phyloP scores from a whole-genome alignment of 345 rosid species.

The Gossypium longicalyx region DNA sequence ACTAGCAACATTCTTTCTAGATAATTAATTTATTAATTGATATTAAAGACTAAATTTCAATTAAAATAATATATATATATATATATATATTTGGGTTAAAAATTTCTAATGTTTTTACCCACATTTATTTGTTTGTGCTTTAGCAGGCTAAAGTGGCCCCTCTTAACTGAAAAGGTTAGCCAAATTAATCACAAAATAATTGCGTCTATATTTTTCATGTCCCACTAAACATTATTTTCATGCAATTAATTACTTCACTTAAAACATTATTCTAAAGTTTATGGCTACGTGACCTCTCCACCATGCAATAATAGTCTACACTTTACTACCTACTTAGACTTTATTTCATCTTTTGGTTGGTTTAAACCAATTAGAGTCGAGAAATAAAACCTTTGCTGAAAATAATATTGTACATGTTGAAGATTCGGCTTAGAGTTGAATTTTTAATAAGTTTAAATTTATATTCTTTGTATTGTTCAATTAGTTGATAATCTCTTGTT shows the following conservation, averaged over 20 bases:
- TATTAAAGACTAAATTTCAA: not conserved
- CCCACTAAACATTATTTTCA: not conserved
- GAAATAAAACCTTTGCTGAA: no score
- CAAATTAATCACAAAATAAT: not conserved
- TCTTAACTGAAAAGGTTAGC: not conserved
- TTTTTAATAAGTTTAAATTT: no score
- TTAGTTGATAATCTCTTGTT: no score
- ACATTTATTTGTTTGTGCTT: not conserved
- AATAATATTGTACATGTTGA: no score
- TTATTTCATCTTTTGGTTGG: not conserved
- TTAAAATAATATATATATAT: no score
- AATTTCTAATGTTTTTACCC: not conserved
- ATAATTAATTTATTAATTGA: not conserved
- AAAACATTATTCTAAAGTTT: not conserved
- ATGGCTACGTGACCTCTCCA: conserved; percentile 14
- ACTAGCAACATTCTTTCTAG: not conserved
- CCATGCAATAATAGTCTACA: conserved; percentile 1
- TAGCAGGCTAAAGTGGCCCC: not conserved
- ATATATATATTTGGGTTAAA: not conserved
- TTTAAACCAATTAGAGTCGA: not conserved
- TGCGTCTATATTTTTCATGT: not conserved
- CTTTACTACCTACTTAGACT: not conserved
- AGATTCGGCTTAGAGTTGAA: no score
- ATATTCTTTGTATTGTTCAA: no score
- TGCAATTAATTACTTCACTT: not conserved